Base-by-base conservation (phyloP, 164 flowering plant species). In the Liriodendron chinense region DNA sequence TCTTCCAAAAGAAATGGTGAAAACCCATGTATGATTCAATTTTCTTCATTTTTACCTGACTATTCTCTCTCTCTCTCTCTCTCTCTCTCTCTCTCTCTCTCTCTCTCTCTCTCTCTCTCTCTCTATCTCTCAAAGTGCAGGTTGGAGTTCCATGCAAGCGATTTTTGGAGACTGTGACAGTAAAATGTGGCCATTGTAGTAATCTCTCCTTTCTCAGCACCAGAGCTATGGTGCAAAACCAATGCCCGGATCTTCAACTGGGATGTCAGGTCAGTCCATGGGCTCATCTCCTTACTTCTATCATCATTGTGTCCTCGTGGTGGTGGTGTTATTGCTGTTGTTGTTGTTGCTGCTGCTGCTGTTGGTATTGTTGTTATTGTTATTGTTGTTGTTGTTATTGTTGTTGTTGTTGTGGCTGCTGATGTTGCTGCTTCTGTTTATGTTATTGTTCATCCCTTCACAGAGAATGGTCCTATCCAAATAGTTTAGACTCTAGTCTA, bases 101-200 rank as follows among this genome's bases (percentile, higher is more conserved):
- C 47, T 47, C 56, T 47, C 65, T 62, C 18, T 2, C 66, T 72
- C 47, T 8, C 43, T 7, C 56, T 50, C 3, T 5, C 64, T 34
- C 43, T 34, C 43, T 34, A 4, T 34, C 43, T 34, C 43, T 34
- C 43, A 34, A 3, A 64, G 48, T 77, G 70, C 71, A 93, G 98
- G 98, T 95, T 65, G 97, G 90, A 72, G 86, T 95, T 57, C 99
- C 99, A 82, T 86, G 85, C 90, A 92, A 84, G 80, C 78, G 92
- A 78, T 48, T 87, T 80, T 59, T 91, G 81, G 97, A 93, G 14
- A 90, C 94, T 1, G 94, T 93, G 85, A 95, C 97, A 21, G 99
- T 95, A 78, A 94, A 92, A 81, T 96, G 99, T 73, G 99, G 98
- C 1, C 98, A 94, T 59, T 94, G 98, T 79, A 85, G 92, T 69